phyloP scores from a whole-genome alignment of 352 stramenopile species.

The Phytophthora meadii region DNA sequence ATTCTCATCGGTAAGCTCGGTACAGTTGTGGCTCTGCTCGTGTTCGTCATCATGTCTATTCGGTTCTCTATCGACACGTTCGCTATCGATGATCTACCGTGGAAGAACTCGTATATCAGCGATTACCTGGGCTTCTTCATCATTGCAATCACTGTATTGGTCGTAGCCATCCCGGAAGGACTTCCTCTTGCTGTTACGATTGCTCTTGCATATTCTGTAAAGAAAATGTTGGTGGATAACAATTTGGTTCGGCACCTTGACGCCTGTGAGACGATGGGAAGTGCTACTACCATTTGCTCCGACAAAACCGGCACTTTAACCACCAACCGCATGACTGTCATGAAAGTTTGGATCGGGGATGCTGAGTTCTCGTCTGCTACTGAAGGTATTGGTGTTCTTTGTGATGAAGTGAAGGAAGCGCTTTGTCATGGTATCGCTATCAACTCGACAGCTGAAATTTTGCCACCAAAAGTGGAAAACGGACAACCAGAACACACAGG shows the following conservation, averaged over 20 bases:
- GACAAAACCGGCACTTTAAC: constrained; percentile 96
- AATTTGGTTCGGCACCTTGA: constrained; percentile 83
- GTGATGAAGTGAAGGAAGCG: constrained; percentile 34
- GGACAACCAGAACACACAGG: constrained; percentile 58
- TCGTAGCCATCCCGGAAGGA: constrained; percentile 96
- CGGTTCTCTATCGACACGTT: constrained; percentile 64
- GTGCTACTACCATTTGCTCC: constrained; percentile 94
- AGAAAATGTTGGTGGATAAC: constrained; percentile 85
- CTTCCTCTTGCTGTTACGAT: constrained; percentile 96
- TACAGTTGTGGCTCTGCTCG: constrained; percentile 58
- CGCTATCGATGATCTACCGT: constrained; percentile 28
- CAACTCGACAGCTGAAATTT: constrained; percentile 64
- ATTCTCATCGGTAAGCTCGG: constrained; percentile 74
- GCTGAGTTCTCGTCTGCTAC: constrained; percentile 45
- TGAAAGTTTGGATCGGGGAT: constrained; percentile 69
- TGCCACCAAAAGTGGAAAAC: constrained; percentile 50
- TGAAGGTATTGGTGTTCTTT: constrained; percentile 27
- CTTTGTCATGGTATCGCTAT: constrained; percentile 47
- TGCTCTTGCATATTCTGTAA: constrained; percentile 93
- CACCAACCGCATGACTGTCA: constrained; percentile 97
- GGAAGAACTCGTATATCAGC: constrained; percentile 45
- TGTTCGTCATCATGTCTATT: constrained; percentile 75
- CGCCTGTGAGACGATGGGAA: constrained; percentile 91
- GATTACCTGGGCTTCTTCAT: constrained; percentile 76
- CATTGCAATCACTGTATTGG: constrained; percentile 82